Conservation (phyloP, 1,139 yeast genomes). For the Magnusiomyces sp. region DNA sequence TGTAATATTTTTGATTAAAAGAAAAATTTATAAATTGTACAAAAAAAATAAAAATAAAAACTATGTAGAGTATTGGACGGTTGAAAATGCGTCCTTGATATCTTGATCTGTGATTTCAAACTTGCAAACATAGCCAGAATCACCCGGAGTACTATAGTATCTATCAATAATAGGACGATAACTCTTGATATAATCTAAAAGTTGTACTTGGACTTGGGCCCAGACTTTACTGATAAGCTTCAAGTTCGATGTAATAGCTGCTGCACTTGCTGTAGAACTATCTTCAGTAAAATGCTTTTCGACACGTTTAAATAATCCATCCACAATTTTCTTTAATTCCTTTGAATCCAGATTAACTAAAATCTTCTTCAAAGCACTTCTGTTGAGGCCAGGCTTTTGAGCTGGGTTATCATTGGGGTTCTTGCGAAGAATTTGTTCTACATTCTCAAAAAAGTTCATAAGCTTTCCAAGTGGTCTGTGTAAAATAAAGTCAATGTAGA, state of each 20-base stretch:
- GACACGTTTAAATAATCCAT: conserved; percentile 48
- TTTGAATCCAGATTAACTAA: conserved; percentile 47
- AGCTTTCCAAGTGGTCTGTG: conserved; percentile 57
- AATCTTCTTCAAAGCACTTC: conserved; percentile 49
- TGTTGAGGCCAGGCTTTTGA: conserved; percentile 56
- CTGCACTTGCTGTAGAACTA: conserved; percentile 23
- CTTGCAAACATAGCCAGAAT: conserved; percentile 21
- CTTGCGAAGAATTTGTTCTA: conserved; percentile 43
- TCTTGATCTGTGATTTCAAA: conserved; percentile 38
- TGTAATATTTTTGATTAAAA: not conserved
- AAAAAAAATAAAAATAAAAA: no score
- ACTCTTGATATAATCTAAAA: conserved; percentile 37
- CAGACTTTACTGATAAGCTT: conserved; percentile 41
- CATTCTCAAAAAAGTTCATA: conserved; percentile 55
- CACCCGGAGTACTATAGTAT: conserved; percentile 36
- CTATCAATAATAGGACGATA: conserved; percentile 36
- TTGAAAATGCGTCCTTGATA: conserved; percentile 34
- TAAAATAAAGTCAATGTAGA: conserved; percentile 45
- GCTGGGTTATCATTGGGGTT: conserved; percentile 40
- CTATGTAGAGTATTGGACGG: no score
- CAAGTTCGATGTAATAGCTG: conserved; percentile 36
- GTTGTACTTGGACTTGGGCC: conserved; percentile 45
- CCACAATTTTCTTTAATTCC: conserved; percentile 51
- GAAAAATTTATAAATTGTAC: no score
- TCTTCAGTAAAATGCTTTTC: conserved; percentile 46